Conservation (phyloP, 2,329 filamentous ascomycete genomes). For the Aspergillus cejpii region DNA sequence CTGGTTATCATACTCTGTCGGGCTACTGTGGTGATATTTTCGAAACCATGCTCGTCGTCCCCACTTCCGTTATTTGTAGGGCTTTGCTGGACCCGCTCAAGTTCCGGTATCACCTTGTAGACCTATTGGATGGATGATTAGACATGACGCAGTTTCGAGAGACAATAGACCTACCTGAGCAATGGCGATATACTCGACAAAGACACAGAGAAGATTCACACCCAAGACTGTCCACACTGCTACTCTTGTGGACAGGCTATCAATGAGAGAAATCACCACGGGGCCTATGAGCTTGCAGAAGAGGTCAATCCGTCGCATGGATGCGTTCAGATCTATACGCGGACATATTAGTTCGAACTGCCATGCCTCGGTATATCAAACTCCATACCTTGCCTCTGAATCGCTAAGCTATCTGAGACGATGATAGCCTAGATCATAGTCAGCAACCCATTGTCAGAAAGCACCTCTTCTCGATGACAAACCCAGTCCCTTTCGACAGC, state of each 20-base stretch:
- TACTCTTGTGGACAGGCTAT: constrained; percentile 38
- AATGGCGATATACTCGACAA: constrained; percentile 39
- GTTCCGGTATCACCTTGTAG: constrained; percentile 17
- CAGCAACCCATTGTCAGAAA: not conserved
- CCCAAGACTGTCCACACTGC: constrained; percentile 45
- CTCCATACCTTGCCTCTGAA: constrained; percentile 40
- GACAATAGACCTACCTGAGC: constrained; percentile 23
- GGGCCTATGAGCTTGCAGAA: constrained; percentile 52
- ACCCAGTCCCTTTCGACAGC: constrained; percentile 66
- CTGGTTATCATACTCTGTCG: constrained; percentile 12
- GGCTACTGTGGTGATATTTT: constrained; percentile 31
- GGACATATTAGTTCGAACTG: constrained; percentile 10
- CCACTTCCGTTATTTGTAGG: not conserved
- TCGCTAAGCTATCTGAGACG: constrained; percentile 26
- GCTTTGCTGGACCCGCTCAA: constrained; percentile 8
- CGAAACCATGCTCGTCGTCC: not conserved
- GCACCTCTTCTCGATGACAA: not conserved
- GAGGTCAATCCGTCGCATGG: constrained; percentile 53
- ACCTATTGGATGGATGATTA: constrained; percentile 7
- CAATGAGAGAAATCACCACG: constrained; percentile 46
- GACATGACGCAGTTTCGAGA: not conserved
- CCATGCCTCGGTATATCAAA: constrained; percentile 16
- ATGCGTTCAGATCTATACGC: constrained; percentile 42
- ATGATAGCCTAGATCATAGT: constrained; percentile 23
- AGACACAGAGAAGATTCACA: constrained; percentile 40